Conservation (phyloP, 257 asterid genomes). For the Solanum acaule region DNA sequence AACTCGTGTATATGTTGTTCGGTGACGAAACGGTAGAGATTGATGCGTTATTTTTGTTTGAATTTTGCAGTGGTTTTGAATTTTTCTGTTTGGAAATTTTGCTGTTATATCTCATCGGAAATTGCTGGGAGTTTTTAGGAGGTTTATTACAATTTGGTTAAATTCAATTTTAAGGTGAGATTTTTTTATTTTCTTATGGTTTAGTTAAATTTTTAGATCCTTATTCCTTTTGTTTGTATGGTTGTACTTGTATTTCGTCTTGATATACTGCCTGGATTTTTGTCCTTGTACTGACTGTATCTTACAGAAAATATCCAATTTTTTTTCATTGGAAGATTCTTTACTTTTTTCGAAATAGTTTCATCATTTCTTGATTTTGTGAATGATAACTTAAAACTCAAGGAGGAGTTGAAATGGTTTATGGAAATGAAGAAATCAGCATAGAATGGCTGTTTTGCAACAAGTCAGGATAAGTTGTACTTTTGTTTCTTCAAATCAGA, state of each 20-base stretch:
- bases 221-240: background rate
- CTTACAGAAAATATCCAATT: background rate
- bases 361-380: background rate
- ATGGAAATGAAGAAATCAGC: background rate
- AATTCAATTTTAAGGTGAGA: background rate
- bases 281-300: background rate
- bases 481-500: background rate
- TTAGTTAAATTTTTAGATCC: background rate
- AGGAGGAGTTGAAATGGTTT: background rate
- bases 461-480: background rate
- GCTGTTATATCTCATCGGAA: background rate
- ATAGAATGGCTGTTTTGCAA: background rate
- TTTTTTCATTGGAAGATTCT: background rate
- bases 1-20: background rate
- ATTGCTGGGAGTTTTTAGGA: background rate
- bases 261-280: background rate
- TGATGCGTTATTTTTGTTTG: background rate
- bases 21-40: background rate
- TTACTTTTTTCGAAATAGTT: background rate
- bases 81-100: background rate
- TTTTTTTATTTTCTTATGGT: background rate
- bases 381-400: background rate
- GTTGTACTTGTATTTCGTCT: background rate
- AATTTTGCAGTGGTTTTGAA: background rate
- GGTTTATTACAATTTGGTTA: background rate